Evolutionary conservation across 177 flowering plant species (phyloP), one percentile per base, ranked within the genome.

Genomic region (Tripterygium wilfordii): DNA sequence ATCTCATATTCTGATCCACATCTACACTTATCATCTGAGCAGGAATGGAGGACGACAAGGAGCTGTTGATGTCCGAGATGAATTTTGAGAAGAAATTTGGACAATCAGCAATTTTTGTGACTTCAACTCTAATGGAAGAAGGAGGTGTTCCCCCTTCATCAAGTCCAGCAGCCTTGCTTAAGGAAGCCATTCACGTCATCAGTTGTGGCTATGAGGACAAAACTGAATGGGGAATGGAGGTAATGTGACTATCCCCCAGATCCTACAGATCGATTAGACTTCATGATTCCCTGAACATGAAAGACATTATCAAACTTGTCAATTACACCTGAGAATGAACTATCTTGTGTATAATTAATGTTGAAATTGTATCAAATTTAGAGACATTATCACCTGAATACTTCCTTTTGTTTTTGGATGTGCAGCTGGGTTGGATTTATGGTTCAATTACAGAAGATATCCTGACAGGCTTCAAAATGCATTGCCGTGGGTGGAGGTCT

Each of bases 141-240:
- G 97, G 97, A n/a, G 96, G 97, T 26, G 87, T 87, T 17, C 97
- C 96, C 42, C 91, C 97, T 40, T 82, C 94, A 8, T 77, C 96
- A 1, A 82, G 88, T 61, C 89, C 94, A 1, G 97, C 90, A 40
- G 84, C 85, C 20, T 59, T 84, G 67, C 85, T 90, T 10, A 87
- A 90, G 61, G 97, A 90, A 74, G 96, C 97, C 50, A 90, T 87
- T 65, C 97, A 90, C 61, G 96, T 90, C 4, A 90, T 87, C 40
- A 90, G 97, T 63, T 90, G 97, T 46, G 97, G 95, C 21, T 90
- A 90, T 53, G 97, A 90, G 67, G 97, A 87, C 63, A 90, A 84
- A 65, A 90, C 96, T 3, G 97, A 90, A 41, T 90, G 96, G 96
- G 97, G 96, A 20, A 8, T 25, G 7, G 95, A 88, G 95, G 96